Evolutionary conservation across 2,329 filamentous ascomycete species (phyloP).

Genomic region (Colletotrichum sp.): DNA sequence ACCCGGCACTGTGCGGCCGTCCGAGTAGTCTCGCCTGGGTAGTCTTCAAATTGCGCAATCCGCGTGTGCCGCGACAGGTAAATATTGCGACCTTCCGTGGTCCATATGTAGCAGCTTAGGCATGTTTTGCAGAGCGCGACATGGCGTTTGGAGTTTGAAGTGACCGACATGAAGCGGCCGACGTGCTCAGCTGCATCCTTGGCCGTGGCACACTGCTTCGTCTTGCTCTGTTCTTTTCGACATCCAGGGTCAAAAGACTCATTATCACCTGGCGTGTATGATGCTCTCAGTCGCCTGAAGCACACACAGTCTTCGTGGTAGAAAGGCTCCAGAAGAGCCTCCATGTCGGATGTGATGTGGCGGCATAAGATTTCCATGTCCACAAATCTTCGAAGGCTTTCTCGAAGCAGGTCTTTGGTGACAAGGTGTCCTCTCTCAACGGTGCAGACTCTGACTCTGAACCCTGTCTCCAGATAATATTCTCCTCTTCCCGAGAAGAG

Average conservation of each 20-base stretch:
- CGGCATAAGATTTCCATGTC: not conserved
- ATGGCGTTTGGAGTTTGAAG: not conserved
- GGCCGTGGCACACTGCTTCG: not conserved
- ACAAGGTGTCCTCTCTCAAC: not conserved
- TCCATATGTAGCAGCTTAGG: not conserved
- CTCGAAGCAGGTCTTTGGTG: not conserved
- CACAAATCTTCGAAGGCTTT: not conserved
- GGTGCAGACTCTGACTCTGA: not conserved
- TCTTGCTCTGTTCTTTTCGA: not conserved
- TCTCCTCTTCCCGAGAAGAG: not conserved
- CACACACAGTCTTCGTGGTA: not conserved
- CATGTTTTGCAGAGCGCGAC: not conserved
- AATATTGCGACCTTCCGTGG: not conserved
- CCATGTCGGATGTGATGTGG: not conserved
- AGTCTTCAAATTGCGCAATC: not conserved
- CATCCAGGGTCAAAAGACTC: not conserved
- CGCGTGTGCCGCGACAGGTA: not conserved
- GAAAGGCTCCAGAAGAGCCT: not conserved
- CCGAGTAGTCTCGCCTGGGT: not conserved
- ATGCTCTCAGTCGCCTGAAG: not conserved
- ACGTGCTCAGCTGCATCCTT: not conserved
- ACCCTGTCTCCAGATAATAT: not conserved
- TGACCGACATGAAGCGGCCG: not conserved
- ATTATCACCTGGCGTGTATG: not conserved
- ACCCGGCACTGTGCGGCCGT: not conserved